Evolutionary conservation across 768 basidiomycete species (phyloP).

Genomic region (Lactarius deliciosus): DNA sequence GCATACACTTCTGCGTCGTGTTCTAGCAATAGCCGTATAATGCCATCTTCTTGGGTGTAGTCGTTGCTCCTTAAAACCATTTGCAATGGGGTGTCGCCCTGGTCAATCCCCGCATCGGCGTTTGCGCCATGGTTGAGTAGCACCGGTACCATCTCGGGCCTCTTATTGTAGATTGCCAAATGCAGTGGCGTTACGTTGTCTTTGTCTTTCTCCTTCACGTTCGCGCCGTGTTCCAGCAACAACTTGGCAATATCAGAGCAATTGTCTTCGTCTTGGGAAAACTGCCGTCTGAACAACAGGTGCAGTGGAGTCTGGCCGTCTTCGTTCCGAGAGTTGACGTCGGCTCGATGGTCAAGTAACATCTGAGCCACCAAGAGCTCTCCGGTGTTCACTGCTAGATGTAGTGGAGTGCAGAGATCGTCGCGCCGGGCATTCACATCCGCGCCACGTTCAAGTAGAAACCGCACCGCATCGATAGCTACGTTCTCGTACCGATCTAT

Average conservation of each 20-base stretch:
- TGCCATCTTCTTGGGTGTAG: background rate
- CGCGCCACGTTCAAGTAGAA: background rate
- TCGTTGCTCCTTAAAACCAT: background rate
- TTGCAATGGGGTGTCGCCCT: background rate
- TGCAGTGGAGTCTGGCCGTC: background rate
- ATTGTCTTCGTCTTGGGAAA: background rate
- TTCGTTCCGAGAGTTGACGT: no score
- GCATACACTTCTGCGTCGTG: background rate
- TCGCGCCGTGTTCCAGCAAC: background rate
- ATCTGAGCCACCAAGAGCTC: no score
- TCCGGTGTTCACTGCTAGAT: no score
- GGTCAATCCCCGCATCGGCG: background rate
- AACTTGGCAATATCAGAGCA: background rate
- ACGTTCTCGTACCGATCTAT: background rate
- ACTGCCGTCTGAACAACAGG: background rate
- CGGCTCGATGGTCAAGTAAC: no score
- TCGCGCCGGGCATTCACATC: background rate
- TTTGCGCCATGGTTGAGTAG: background rate
- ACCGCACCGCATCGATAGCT: background rate
- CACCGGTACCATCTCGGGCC: background rate
- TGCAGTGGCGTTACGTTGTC: background rate
- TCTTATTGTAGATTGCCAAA: background rate
- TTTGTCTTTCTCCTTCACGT: background rate
- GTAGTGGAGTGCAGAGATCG: no score
- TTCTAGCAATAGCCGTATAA: background rate